phyloP scores from a whole-genome alignment of 805 yeast genomes.

The Candida silvicultrix region DNA sequence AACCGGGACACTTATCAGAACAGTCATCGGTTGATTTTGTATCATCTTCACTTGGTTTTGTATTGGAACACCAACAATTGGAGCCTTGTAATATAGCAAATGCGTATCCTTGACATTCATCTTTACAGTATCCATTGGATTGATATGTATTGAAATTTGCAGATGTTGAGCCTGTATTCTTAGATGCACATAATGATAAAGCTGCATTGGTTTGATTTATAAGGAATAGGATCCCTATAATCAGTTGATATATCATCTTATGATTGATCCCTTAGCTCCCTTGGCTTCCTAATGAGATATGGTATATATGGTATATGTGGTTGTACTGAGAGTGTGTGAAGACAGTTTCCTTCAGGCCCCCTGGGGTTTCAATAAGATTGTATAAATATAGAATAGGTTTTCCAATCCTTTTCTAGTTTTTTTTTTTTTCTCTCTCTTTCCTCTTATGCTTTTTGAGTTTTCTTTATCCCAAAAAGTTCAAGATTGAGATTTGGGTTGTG shows the following conservation, averaged over 20 bases:
- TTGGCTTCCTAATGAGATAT: too few species aligned
- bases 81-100: constrained; percentile 48
- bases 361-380: too few species aligned
- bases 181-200: constrained; percentile 27
- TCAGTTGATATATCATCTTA: background rate
- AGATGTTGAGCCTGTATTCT: constrained; percentile 30
- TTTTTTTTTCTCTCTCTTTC: background rate
- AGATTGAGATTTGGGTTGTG: background rate
- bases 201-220: background rate
- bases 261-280: too few species aligned
- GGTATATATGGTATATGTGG: too few species aligned
- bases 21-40: constrained; percentile 30
- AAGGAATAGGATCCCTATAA: background rate
- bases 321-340: too few species aligned
- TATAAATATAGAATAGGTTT: too few species aligned
- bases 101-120: constrained; percentile 39
- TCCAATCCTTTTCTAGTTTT: too few species aligned
- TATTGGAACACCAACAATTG: constrained; percentile 58
- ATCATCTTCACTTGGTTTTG: constrained; percentile 31
- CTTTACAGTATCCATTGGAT: constrained; percentile 47
- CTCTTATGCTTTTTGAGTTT: background rate
- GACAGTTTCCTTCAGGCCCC: too few species aligned
- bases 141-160: constrained; percentile 23
- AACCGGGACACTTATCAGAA: constrained; percentile 37
- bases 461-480: background rate